Conservation (phyloP, 306 rosid species). For the Vigna trinervia region DNA sequence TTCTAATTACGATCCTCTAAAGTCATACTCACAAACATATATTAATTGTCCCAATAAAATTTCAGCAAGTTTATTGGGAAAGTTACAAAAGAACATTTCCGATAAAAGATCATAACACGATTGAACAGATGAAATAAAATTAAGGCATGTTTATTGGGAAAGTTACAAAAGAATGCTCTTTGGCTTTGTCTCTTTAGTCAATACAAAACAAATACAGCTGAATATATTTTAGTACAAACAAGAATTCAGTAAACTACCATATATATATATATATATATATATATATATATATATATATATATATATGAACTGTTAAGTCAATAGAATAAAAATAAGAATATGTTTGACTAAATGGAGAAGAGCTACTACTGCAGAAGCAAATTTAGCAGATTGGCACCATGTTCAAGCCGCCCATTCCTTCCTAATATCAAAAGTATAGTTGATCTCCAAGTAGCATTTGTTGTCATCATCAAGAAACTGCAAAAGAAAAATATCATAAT, state of each 20-base stretch:
- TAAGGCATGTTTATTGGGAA: too few species aligned
- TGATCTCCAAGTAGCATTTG: conserved; percentile 84
- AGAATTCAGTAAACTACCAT: neutral
- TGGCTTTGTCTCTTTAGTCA: too few species aligned
- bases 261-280: too few species aligned
- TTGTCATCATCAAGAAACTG: conserved; percentile 87
- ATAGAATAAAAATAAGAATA: neutral
- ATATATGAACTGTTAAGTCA: conserved; percentile 3
- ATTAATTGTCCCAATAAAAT: too few species aligned
- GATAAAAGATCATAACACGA: too few species aligned
- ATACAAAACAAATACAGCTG: neutral
- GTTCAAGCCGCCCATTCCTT: conserved; percentile 74
- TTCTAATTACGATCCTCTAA: too few species aligned
- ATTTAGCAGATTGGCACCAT: conserved; percentile 4
- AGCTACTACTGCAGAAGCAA: conserved; percentile 30
- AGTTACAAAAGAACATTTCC: too few species aligned
- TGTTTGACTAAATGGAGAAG: conserved; percentile 36
- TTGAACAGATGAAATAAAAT: too few species aligned
- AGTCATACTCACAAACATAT: too few species aligned
- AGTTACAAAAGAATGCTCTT: too few species aligned
- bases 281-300: neutral
- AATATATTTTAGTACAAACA: conserved; percentile 11
- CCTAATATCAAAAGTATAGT: conserved; percentile 74
- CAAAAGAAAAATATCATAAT: too few species aligned
- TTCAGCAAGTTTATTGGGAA: too few species aligned